Percentiles rank a stretch among this genome's conserved stretches.
Conservation (phyloP, 768 basidiomycete species). For the Hirschioporus abietinus region DNA sequence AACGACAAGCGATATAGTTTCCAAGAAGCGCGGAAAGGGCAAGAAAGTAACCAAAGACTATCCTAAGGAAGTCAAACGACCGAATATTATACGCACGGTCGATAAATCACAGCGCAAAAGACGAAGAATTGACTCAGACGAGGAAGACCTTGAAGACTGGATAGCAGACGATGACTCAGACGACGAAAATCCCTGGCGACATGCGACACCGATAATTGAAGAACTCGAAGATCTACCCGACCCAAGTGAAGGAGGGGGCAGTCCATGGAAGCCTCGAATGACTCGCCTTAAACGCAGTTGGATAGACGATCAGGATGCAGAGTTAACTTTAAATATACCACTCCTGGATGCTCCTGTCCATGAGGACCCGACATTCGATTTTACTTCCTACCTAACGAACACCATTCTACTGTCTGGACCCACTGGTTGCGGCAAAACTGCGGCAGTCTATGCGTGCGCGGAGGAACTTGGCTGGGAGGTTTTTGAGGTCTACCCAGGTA, state of each 20-base stretch:
- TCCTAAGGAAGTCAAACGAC: constrained; percentile 43
- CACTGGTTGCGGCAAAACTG: constrained; percentile 83
- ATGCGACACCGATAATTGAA: not conserved
- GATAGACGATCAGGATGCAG: not conserved
- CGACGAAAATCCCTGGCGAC: constrained; percentile 17
- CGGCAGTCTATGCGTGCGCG: constrained; percentile 89
- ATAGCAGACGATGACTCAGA: constrained; percentile 42
- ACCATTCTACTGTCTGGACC: constrained; percentile 84
- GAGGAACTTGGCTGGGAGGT: constrained; percentile 93
- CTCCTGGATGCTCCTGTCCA: not conserved
- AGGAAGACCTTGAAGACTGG: constrained; percentile 48
- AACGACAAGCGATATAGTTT: constrained; percentile 7
- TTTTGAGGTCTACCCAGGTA: constrained; percentile 94
- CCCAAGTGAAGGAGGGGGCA: not conserved
- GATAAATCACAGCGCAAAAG: constrained; percentile 42
- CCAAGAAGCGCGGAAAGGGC: constrained; percentile 4
- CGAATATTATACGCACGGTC: constrained; percentile 53
- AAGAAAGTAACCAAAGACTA: constrained; percentile 18
- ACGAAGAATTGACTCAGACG: constrained; percentile 45
- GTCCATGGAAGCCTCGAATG: constrained; percentile 18
- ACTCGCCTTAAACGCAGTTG: constrained; percentile 6
- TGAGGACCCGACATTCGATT: constrained; percentile 16
- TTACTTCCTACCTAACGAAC: constrained; percentile 61
- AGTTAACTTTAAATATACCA: not conserved
- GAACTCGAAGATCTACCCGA: not conserved